Percentiles rank a stretch among this genome's conserved stretches.
These are phyloP conservation scores for Aspergillus asperescens DNA, from an alignment of 495 filamentous ascomycete species.

Conservation along the genomic window DNA sequence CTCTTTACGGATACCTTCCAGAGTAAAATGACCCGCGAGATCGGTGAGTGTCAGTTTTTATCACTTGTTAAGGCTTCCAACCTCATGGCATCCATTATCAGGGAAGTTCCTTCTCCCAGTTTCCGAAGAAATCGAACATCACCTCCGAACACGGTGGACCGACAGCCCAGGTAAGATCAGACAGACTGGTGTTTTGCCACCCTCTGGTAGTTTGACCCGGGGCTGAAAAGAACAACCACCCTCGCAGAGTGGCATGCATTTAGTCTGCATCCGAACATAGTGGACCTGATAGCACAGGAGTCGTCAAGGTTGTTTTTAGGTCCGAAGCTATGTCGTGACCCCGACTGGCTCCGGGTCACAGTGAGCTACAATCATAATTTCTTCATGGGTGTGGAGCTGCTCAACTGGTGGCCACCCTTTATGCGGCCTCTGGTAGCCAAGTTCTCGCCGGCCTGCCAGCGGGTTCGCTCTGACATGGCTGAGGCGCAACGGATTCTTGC, in stretches of 20 bases:
- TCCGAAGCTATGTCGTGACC: constrained; percentile 39
- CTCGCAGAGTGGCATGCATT: not conserved
- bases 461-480: constrained; percentile 16
- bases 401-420: constrained; percentile 22
- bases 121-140: not conserved
- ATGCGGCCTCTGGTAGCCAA: constrained; percentile 23
- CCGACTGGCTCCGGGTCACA: constrained; percentile 48
- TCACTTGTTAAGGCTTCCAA: not conserved
- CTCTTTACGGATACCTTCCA: not conserved
- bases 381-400: constrained; percentile 16
- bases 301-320: constrained; percentile 51
- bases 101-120: constrained; percentile 1
- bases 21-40: constrained; percentile 4
- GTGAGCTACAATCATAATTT: constrained; percentile 47
- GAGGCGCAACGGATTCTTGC: constrained; percentile 20
- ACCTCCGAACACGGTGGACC: not conserved
- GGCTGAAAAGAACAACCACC: not conserved
- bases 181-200: no score
- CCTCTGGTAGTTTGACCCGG: not conserved
- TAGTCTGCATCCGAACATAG: not conserved
- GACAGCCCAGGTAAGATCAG: not conserved
- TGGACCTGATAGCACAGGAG: constrained; percentile 43
- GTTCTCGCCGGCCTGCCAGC: constrained; percentile 17
- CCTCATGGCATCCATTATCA: no score
- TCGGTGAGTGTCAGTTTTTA: not conserved